phyloP scores from a whole-genome alignment of 1,284 basidiomycete species.

The Austroboletus novae-zelandiae region DNA sequence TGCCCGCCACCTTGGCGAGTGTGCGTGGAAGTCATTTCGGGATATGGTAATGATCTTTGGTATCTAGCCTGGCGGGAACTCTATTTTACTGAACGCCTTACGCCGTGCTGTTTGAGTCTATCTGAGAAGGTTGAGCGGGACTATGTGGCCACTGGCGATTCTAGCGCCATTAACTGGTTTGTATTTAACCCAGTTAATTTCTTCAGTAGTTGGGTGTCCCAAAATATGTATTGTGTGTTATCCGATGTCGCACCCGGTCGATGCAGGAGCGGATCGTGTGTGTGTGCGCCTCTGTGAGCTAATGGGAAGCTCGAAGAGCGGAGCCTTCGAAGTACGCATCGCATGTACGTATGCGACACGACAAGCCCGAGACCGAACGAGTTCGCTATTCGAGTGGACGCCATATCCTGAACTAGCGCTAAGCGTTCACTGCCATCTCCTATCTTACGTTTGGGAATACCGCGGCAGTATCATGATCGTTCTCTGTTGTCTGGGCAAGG shows the following conservation, averaged over 20 bases:
- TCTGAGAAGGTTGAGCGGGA: constrained; percentile 7
- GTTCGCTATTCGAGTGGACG: neutral
- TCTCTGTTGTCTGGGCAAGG: constrained; percentile 4
- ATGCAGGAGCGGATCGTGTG: neutral
- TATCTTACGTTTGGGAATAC: constrained; percentile 15
- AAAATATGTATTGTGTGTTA: neutral
- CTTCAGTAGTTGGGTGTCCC: neutral
- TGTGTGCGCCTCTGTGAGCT: neutral
- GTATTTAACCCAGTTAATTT: neutral
- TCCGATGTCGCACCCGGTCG: neutral
- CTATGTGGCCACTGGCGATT: constrained; percentile 2
- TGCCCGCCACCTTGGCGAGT: constrained; percentile 17
- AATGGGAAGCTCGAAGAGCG: neutral
- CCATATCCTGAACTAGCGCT: neutral
- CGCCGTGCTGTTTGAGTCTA: constrained; percentile 2
- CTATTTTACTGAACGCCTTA: constrained; percentile 4
- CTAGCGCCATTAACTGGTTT: neutral
- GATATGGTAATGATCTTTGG: constrained; percentile 7
- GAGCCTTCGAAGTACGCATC: neutral
- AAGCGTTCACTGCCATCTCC: constrained; percentile 4
- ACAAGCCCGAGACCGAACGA: neutral
- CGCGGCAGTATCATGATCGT: neutral
- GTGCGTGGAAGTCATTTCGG: constrained; percentile 3
- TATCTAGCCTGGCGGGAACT: constrained; percentile 7
- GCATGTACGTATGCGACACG: neutral